Conservation (phyloP, 2,329 filamentous ascomycete species). For the Diaporthe sp. region DNA sequence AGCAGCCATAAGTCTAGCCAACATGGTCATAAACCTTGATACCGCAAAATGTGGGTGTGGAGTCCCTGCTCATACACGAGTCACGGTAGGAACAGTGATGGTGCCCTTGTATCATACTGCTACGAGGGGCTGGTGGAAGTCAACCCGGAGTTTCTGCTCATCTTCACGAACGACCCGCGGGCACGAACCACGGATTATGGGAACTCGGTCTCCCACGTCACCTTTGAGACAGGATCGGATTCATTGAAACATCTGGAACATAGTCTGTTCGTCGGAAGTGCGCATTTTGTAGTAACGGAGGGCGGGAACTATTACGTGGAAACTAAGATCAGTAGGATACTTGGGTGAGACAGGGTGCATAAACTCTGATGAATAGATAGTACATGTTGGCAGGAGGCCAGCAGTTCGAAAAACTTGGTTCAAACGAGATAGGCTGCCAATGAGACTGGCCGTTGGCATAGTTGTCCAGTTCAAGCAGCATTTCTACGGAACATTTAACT, state of each 20-base stretch:
- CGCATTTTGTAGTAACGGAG: neutral
- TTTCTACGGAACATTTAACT: no score
- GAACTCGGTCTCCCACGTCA: neutral
- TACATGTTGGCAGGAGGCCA: no score
- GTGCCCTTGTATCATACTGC: neutral
- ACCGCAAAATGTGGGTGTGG: no score
- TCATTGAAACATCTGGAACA: neutral
- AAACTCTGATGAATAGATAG: neutral
- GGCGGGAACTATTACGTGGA: neutral
- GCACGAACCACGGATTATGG: constrained; percentile 1
- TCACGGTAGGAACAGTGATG: neutral
- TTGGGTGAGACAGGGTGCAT: neutral
- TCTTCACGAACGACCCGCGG: neutral
- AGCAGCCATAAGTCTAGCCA: no score
- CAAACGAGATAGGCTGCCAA: no score
- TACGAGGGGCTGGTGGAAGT: neutral
- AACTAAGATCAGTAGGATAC: constrained; percentile 14
- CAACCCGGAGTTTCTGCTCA: constrained; percentile 9
- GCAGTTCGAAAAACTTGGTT: no score
- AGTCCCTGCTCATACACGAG: no score
- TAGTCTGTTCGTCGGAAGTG: constrained; percentile 1
- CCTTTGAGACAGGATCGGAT: neutral
- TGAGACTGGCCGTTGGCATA: neutral
- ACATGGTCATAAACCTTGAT: no score
- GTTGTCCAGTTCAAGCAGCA: neutral